Percentiles rank a stretch among this genome's conserved stretches.
Conservation (phyloP, 306 rosid species). For the Begonia masoniana region DNA sequence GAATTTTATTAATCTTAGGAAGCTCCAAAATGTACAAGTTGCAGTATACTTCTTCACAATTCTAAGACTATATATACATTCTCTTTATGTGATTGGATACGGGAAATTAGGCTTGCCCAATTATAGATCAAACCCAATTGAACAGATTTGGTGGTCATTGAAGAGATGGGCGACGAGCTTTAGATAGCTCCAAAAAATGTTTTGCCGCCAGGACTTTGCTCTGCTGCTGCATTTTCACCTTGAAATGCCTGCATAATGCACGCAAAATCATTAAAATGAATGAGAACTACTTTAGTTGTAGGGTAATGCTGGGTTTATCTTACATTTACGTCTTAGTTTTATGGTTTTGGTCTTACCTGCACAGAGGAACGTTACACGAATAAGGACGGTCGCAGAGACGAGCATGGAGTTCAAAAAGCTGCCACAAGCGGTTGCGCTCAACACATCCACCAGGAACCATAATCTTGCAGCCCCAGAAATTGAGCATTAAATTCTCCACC, state of each 20-base stretch:
- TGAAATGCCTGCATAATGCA: constrained; percentile 8
- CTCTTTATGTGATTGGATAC: too few species aligned
- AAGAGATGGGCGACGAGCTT: background rate
- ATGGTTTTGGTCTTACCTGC: constrained; percentile 34
- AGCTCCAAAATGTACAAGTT: too few species aligned
- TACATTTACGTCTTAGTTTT: too few species aligned
- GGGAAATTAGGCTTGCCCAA: too few species aligned
- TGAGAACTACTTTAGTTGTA: too few species aligned
- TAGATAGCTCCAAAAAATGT: background rate
- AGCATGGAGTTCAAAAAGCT: constrained; percentile 68
- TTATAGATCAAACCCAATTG: too few species aligned
- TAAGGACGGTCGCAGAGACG: constrained; percentile 51
- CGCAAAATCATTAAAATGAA: too few species aligned
- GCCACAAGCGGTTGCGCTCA: constrained; percentile 92
- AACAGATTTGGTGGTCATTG: too few species aligned
- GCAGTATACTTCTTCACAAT: too few species aligned
- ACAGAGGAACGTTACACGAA: constrained; percentile 84
- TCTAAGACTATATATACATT: too few species aligned
- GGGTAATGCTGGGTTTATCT: too few species aligned
- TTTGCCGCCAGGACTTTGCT: constrained; percentile 9
- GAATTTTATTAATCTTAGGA: too few species aligned
- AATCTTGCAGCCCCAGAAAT: constrained; percentile 51
- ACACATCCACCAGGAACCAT: constrained; percentile 50
- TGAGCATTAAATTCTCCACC: constrained; percentile 49
- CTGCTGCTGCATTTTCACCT: constrained; percentile 9